These are phyloP conservation scores for Rosa rugosa DNA, from an alignment of 306 rosid genomes.

Conservation along the genomic window DNA sequence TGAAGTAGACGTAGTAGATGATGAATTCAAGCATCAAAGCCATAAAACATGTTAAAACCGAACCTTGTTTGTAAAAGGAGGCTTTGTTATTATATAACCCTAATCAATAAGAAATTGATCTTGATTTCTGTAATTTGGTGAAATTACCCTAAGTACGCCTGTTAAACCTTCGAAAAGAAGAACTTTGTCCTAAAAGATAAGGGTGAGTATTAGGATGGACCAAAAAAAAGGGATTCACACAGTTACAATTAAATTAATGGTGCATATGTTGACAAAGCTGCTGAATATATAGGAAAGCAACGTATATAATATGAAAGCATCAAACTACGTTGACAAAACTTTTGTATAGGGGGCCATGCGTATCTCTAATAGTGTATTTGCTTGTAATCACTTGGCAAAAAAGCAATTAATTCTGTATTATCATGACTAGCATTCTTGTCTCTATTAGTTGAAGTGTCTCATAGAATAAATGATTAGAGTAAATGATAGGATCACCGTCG, in stretches of 20 bases:
- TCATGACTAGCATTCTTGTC: background rate
- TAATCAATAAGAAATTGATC: too few species aligned
- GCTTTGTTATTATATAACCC: too few species aligned
- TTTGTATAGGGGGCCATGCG: background rate
- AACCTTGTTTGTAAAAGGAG: too few species aligned
- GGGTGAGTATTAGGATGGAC: background rate
- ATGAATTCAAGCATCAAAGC: background rate
- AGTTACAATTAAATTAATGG: too few species aligned
- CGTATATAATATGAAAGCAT: background rate
- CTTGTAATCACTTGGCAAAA: background rate
- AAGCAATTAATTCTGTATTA: background rate
- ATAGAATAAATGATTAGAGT: background rate
- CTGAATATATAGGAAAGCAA: too few species aligned
- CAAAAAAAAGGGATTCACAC: background rate
- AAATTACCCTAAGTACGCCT: too few species aligned
- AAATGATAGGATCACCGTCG: background rate
- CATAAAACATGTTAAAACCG: too few species aligned
- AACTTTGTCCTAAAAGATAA: too few species aligned
- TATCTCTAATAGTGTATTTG: background rate
- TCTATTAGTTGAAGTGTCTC: constrained; percentile 1
- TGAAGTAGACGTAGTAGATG: background rate
- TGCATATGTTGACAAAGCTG: too few species aligned
- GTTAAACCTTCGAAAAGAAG: background rate
- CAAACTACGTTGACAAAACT: background rate
- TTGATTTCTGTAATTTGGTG: too few species aligned